Evolutionary conservation across 768 basidiomycete species (phyloP).

Genomic region (Trametes gibbosa): DNA sequence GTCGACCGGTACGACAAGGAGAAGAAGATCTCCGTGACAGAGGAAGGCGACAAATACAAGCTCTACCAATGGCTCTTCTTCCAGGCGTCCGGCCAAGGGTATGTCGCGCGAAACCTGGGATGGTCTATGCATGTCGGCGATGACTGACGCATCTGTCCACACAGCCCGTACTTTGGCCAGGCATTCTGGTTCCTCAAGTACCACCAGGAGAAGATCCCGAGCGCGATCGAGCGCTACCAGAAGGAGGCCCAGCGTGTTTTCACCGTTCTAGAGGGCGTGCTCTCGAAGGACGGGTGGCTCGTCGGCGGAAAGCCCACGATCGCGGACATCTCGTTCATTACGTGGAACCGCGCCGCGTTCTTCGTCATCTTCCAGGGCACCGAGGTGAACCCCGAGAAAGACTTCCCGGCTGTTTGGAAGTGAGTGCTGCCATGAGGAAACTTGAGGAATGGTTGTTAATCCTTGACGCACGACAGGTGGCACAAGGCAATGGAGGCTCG

Average conservation of each 20-base stretch:
- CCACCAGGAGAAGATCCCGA: slow-evolving; percentile 30
- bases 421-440: background rate
- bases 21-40: slow-evolving; percentile 28
- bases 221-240: slow-evolving; percentile 30
- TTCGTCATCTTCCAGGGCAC: slow-evolving; percentile 7
- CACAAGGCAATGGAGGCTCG: slow-evolving; percentile 20
- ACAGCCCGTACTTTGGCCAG: slow-evolving; percentile 30
- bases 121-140: too few species aligned
- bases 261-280: slow-evolving; percentile 28
- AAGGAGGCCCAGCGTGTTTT: slow-evolving; percentile 29
- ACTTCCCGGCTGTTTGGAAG: slow-evolving; percentile 22
- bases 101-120: background rate
- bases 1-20: slow-evolving; percentile 43
- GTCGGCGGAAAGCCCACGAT: slow-evolving; percentile 28
- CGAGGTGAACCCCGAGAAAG: slow-evolving; percentile 18
- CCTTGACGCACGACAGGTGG: slow-evolving; percentile 17
- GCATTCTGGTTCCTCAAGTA: slow-evolving; percentile 26
- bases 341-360: slow-evolving; percentile 23
- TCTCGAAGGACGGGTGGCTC: slow-evolving; percentile 30
- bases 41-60: slow-evolving; percentile 17
- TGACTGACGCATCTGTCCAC: background rate
- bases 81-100: slow-evolving; percentile 31
- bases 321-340: slow-evolving; percentile 27
- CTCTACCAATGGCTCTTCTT: slow-evolving; percentile 45
- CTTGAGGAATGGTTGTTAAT: background rate